Evolutionary conservation across 2,329 filamentous ascomycete species (phyloP), one percentile per base, ranked within the genome.

Genomic region (Fusarium anguioides): DNA sequence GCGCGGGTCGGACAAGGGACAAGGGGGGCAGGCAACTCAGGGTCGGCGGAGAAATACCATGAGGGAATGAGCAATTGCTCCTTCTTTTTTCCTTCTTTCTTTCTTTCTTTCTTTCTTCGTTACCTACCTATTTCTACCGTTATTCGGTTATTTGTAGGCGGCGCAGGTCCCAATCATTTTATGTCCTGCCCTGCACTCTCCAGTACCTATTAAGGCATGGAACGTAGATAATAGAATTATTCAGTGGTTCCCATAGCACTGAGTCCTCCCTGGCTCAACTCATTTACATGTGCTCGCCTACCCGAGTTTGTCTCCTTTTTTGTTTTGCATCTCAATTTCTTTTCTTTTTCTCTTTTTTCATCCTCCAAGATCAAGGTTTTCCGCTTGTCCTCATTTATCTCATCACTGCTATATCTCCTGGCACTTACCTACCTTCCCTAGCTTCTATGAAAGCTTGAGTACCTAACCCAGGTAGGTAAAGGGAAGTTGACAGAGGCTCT

Each of bases 1-100:
- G 65, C 63, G 66, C 66, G 66, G 61, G 66, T 69, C 66, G 52
- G 65, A 64, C 65, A 69, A 63, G 66, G 65, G 61, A 54, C 47
- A 39, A 45, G 58, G 58, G 58, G 58, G 33, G 11, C 46, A 46
- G 58, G 53, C 42, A 31, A 47, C 47, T 35, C 42, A 49, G 56
- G 49, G 59, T 41, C 44, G 27, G 53, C 47, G 20, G 20, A 44
- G 33, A 48, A 58, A 58, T 48, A 23, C 21, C 39, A 35, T 11
- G 35, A 54, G 36, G 24, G 40, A 57, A 40, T 33, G 36, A 31
- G 18, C n/a, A 55, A 27, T 33, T 39, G 40, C 20, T 20, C 35
- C 37, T 39, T 26, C 26, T n/a, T 20, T 37, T 17, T 26, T 17
- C 14, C 21, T 35, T n/a, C n/a, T n/a, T n/a, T n/a, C n/a, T n/a